Conservation (phyloP, 2,329 filamentous ascomycete species). For the Botrytis deweyae region DNA sequence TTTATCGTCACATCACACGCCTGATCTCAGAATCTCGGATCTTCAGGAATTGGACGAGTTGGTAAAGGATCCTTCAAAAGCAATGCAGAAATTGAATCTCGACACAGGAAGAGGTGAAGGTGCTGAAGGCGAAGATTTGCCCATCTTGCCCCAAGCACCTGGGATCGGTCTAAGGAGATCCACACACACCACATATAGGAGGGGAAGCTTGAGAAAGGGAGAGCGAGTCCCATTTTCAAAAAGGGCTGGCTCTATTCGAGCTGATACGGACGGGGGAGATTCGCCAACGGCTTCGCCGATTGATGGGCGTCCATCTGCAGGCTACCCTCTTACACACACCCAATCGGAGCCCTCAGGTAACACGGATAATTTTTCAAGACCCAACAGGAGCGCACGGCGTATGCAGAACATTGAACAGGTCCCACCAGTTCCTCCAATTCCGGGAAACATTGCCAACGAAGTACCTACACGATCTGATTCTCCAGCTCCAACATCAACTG, state of each 20-base stretch:
- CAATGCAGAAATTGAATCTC: slow-evolving; percentile 65
- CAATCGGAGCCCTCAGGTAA: slow-evolving; percentile 66
- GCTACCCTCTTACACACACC: slow-evolving; percentile 53
- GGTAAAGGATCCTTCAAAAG: slow-evolving; percentile 73
- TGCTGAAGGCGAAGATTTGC: slow-evolving; percentile 65
- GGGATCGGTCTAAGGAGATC: slow-evolving; percentile 83
- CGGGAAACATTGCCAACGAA: slow-evolving; percentile 25
- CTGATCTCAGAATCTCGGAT: slow-evolving; percentile 61
- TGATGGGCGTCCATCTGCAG: slow-evolving; percentile 44
- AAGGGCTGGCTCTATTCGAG: slow-evolving; percentile 58
- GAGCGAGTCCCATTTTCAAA: slow-evolving; percentile 75
- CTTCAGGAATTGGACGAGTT: slow-evolving; percentile 72
- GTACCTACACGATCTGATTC: slow-evolving; percentile 25
- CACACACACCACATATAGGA: slow-evolving; percentile 87
- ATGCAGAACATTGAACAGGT: slow-evolving; percentile 31
- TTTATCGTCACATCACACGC: slow-evolving; percentile 46
- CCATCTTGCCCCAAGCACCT: slow-evolving; percentile 75
- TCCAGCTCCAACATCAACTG: slow-evolving; percentile 5
- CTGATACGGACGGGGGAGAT: slow-evolving; percentile 59
- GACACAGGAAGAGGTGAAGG: slow-evolving; percentile 36
- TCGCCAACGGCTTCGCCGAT: slow-evolving; percentile 49
- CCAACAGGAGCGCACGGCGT: slow-evolving; percentile 41
- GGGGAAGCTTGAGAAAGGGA: slow-evolving; percentile 78
- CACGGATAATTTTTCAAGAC: slow-evolving; percentile 62
- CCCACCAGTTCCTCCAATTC: slow-evolving; percentile 19